Evolutionary conservation across 768 basidiomycete genomes (phyloP), one percentile per base, ranked within the genome.

Genomic region (Amyloporia xantha): DNA sequence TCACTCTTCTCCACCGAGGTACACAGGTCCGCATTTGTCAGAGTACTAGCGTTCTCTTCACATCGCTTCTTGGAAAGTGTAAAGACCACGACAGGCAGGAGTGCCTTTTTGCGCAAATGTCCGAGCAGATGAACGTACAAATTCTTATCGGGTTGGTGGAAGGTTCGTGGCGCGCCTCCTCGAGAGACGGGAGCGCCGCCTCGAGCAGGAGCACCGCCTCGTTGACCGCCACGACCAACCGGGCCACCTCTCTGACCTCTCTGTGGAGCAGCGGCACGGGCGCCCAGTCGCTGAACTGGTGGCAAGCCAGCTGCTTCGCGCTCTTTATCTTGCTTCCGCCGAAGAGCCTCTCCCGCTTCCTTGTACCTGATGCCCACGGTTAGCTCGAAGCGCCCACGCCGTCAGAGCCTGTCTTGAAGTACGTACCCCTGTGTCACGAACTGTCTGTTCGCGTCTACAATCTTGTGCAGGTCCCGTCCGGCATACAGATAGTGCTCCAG

Each of bases 311-410:
- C 91, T 0, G 93, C 93, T 69, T 98, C 93, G 43, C 96, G 79
- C 65, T 98, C 95, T 65, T 97, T 98, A 63, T 98, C 96, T 66
- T 99, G 96, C 68, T 98, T 99, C 30, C 94, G 77, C 44, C 82
- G 78, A 17, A 95, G 70, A 2, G 94, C 84, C 56, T 97, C 92
- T 13, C 81, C 80, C 0, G 96, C 96, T 30, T 86, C 84, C 62
- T 91, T 90, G 70, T 93, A 94, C 11, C 94, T 94, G 53, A 26
- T 24, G 42, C 37, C 17, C 26, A 46, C 20, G 46, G 21, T 36
- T 11, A 50, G 42, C 52, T 47, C n/a, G n/a, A n/a, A n/a, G n/a
- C 40, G 56, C 41, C 35, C 7, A 30, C 23, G 30, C 17, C 35
- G 40, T 24, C 4, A 26, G 2, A 30, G 38, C 7, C 20, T 21